These are phyloP conservation scores for Phytopythium chamaehyphon DNA, from an alignment of 352 stramenopile genomes.

Conservation along the genomic window DNA sequence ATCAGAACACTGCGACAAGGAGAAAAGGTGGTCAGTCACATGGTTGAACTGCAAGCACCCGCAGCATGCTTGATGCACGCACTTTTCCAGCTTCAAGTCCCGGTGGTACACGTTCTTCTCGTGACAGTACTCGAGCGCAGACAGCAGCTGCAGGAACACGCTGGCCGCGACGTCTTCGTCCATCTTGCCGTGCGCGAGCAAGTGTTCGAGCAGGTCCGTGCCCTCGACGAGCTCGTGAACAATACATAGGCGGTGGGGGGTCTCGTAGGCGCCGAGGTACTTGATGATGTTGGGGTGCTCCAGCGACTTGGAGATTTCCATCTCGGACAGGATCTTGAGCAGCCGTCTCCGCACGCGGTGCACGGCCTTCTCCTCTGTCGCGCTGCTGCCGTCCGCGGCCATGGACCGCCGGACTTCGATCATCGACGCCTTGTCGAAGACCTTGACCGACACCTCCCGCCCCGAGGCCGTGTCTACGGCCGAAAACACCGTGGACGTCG, in stretches of 20 bases:
- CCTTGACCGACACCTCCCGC: conserved; percentile 63
- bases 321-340: conserved; percentile 77
- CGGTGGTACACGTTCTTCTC: conserved; percentile 89
- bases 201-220: conserved; percentile 64
- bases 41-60: not conserved
- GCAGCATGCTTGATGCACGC: conserved; percentile 7
- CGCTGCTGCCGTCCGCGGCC: conserved; percentile 52
- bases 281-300: conserved; percentile 80
- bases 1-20: conserved; percentile 76
- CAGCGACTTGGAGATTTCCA: conserved; percentile 73
- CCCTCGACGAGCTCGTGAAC: conserved; percentile 77
- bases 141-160: conserved; percentile 86
- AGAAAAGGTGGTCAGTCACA: not conserved
- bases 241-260: conserved; percentile 73
- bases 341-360: conserved; percentile 64
- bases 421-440: conserved; percentile 83
- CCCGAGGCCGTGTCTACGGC: conserved; percentile 48
- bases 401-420: conserved; percentile 76
- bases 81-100: conserved; percentile 96
- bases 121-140: conserved; percentile 92
- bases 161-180: conserved; percentile 41
- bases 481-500: conserved; percentile 74
- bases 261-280: conserved; percentile 70
- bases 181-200: conserved; percentile 75
- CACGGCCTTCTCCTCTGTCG: conserved; percentile 60